Percentiles rank a stretch among this genome's conserved stretches.
Evolutionary conservation across 2,329 filamentous ascomycete genomes (phyloP).

Genomic region (Akanthomyces dipterigenus): DNA sequence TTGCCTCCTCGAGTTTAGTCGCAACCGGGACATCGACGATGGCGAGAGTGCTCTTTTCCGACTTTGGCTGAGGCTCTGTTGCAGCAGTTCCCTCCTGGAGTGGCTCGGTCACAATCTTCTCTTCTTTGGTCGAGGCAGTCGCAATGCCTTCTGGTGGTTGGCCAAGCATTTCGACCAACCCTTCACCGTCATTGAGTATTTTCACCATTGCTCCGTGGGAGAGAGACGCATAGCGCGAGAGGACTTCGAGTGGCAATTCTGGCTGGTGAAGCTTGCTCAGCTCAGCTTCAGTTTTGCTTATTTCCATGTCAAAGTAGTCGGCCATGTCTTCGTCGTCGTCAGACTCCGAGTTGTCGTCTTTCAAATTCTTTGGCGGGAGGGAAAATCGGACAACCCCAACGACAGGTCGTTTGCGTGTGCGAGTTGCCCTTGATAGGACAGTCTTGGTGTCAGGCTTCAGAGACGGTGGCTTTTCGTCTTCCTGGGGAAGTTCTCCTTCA

Average conservation of each 20-base stretch:
- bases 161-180: slow-evolving; percentile 37
- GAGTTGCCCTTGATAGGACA: slow-evolving; percentile 12
- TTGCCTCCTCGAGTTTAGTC: background rate
- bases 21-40: background rate
- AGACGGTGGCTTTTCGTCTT: slow-evolving; percentile 8
- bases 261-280: slow-evolving; percentile 39
- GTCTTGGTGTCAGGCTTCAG: background rate
- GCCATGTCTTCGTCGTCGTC: slow-evolving; percentile 55
- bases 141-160: slow-evolving; percentile 29
- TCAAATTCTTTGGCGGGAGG: slow-evolving; percentile 31
- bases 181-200: slow-evolving; percentile 39
- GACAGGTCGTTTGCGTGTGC: slow-evolving; percentile 22
- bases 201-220: slow-evolving; percentile 43
- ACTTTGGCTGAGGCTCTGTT: background rate
- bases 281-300: slow-evolving; percentile 43
- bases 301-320: slow-evolving; percentile 48
- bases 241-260: slow-evolving; percentile 30
- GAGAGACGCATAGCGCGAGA: slow-evolving; percentile 40
- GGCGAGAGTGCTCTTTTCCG: background rate
- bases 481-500: slow-evolving; percentile 14
- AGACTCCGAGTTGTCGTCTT: slow-evolving; percentile 36
- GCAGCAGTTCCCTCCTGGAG: background rate
- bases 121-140: slow-evolving; percentile 14
- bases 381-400: slow-evolving; percentile 32
- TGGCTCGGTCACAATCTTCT: background rate